Evolutionary conservation across 768 basidiomycete genomes (phyloP), one percentile per base, ranked within the genome.

Genomic region (Tricholoma sp.): DNA sequence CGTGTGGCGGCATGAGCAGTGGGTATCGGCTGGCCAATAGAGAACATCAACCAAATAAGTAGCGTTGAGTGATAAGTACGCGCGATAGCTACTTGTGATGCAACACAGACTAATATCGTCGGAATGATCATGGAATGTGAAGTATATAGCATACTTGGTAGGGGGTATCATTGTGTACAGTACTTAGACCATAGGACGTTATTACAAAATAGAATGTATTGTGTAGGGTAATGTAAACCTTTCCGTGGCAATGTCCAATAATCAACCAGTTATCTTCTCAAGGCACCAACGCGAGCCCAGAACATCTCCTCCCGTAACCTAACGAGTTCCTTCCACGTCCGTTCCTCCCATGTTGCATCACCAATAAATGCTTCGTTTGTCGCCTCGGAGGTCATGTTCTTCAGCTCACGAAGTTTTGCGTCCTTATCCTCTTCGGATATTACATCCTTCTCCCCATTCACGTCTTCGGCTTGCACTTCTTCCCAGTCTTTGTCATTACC

Each of bases 231-330:
- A 24, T 24, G 24, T 24, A 24, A 24, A 24, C 24, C 24, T 24
- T 24, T 24, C 4, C 24, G 24, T 24, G 24, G 24, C 24, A 24
- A 24, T 24, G 24, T 24, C 24, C 9, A 50, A 10, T 17, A 56
- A 37, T 32, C 24, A 13, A 47, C 44, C 39, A 29, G 20, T 63
- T 54, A 72, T 45, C 65, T 65, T 45, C 66, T 64, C 20, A 73
- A 52, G 0, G 79, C 83, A 0, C 91, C 91, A 48, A 91, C 70
- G 53, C 92, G 74, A 18, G 91, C 88, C 87, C 84, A 93, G 67
- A 89, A 94, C 89, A 94, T 88, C 42, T 89, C 86, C 68, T 93
- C 89, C 57, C 84, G 81, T 60, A 94, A 67, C 44, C 77, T 77
- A 15, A 83, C 76, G 17, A 94, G 67, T 71, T 91, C 88, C 64